Evolutionary conservation across 352 stramenopile genomes (phyloP), one percentile per base, ranked within the genome.

Genomic region (Blastocystis sp.): DNA sequence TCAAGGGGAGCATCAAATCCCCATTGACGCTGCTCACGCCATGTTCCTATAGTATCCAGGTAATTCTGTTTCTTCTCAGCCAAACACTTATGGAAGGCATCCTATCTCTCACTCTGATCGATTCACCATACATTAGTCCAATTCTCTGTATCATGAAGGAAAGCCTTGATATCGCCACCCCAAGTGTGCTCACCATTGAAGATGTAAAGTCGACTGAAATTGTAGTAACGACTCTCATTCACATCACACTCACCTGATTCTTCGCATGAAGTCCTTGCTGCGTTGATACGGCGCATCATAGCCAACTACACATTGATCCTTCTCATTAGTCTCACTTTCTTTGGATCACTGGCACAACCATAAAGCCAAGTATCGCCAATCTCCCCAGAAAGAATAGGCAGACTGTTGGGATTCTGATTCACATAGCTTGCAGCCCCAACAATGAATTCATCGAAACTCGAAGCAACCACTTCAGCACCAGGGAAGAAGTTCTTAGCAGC

Each of bases 101-200:
- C 66, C 78, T 89, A 89, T 35, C n/a, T 33, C 15, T 77, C 7
- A 79, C 40, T 15, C 27, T 42, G 9, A 22, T 11, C 51, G n/a
- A 30, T 15, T 37, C 3, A 37, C 40, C 3, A 51, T 42, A 89
- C 78, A 42, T 89, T 89, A n/a, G 9, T 89, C 78, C 78, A 89
- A 35, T 89, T 89, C 66, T 89, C 78, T 19, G 78, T 89, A 42
- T 89, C 78, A 42, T 89, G 78, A 51, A 89, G 53, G 59, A 89
- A 89, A 17, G 11, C 17, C 57, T 89, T 89, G 17, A 22, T 64
- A 37, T 89, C 78, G n/a, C 56, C 78, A 35, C 78, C 78, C 78
- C 78, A 89, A 48, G 78, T 89, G 44, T 89, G 78, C 33, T 89
- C 78, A 2, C 57, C 78, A 42, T 89, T 89, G 17, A 66, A 79